Conservation (phyloP, 495 filamentous ascomycete genomes). For the Talaromyces ruber region DNA sequence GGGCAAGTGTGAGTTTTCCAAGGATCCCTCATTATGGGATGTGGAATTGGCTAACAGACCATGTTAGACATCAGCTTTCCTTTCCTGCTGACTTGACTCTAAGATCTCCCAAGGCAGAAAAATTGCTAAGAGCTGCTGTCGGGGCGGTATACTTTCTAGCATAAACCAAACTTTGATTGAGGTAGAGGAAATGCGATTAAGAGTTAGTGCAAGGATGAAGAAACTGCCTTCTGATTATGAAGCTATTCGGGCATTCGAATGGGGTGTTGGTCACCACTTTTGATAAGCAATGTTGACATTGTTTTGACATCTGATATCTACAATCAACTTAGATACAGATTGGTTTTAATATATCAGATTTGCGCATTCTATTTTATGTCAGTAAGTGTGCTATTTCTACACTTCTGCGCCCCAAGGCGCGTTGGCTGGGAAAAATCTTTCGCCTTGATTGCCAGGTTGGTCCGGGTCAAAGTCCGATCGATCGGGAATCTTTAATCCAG, state of each 20-base stretch:
- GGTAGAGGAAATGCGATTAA: background rate
- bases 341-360: background rate
- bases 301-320: background rate
- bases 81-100: background rate
- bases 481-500: constrained; percentile 24
- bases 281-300: background rate
- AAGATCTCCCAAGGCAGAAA: background rate
- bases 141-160: background rate
- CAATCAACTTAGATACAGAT: background rate
- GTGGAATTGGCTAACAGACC: background rate
- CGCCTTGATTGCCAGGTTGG: constrained; percentile 13
- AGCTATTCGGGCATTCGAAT: background rate
- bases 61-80: background rate
- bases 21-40: background rate
- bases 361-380: too few species aligned
- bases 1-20: background rate
- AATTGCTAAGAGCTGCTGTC: background rate
- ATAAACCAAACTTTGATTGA: background rate
- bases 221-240: background rate
- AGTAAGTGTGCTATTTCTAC: background rate
- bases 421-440: constrained; percentile 5
- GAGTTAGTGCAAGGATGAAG: background rate
- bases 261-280: background rate
- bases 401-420: constrained; percentile 13
- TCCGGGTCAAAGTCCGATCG: constrained; percentile 28